These are phyloP conservation scores for Arctium lappa DNA, from an alignment of 129 eudicot species.

Conservation along the genomic window DNA sequence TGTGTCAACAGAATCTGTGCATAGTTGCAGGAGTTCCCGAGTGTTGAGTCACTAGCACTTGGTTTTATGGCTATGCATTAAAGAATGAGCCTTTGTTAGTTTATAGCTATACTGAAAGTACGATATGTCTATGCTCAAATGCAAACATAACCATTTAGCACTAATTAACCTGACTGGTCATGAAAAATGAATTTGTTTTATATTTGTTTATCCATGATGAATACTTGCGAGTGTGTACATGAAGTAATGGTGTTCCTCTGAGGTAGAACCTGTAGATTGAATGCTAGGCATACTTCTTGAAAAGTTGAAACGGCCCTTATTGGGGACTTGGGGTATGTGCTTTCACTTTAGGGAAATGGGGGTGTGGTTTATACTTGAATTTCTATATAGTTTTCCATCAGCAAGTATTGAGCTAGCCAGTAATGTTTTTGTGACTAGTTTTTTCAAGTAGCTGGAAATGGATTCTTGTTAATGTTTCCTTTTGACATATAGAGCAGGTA, in stretches of 20 bases:
- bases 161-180: background rate
- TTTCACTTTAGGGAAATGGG: background rate
- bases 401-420: background rate
- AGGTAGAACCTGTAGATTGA: background rate
- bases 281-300: background rate
- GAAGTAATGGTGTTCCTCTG: background rate
- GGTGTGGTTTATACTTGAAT: background rate
- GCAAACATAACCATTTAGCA: background rate
- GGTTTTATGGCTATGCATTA: background rate
- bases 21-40: background rate
- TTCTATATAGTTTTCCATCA: background rate
- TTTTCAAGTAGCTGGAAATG: background rate
- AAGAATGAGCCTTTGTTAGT: background rate
- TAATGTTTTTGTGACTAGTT: background rate
- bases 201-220: background rate
- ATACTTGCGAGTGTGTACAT: background rate
- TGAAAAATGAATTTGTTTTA: background rate
- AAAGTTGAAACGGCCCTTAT: background rate
- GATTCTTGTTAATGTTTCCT: background rate
- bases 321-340: background rate
- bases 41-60: background rate
- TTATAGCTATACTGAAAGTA: background rate
- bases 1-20: too few relatives aligned
- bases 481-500: background rate
- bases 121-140: background rate